Evolutionary conservation across 2,329 filamentous ascomycete genomes (phyloP).

Genomic region (Pseudopyrenochaeta lycopersici): DNA sequence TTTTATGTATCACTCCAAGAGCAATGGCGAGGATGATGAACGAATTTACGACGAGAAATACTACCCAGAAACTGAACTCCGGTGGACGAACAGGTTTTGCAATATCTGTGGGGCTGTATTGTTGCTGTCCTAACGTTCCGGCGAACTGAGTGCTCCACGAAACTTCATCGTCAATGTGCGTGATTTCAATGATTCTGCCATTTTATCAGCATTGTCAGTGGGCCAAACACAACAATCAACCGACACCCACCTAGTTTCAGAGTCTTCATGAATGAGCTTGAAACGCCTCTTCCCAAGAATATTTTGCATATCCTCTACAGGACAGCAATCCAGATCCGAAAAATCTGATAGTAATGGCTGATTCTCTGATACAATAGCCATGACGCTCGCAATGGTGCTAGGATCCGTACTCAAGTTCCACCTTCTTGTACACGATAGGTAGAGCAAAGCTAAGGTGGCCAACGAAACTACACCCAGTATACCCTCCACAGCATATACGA

Average conservation of each 20-base stretch:
- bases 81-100: slow-evolving; percentile 30
- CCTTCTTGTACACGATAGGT: slow-evolving; percentile 25
- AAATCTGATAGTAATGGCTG: slow-evolving; percentile 29
- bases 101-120: slow-evolving; percentile 6
- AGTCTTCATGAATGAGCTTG: slow-evolving; percentile 17
- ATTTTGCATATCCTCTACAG: slow-evolving; percentile 22
- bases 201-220: not conserved
- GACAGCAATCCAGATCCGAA: slow-evolving; percentile 30
- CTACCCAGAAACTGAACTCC: slow-evolving; percentile 29
- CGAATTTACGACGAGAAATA: slow-evolving; percentile 22
- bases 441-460: slow-evolving; percentile 29
- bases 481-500: slow-evolving; percentile 49
- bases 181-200: not conserved
- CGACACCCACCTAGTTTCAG: slow-evolving; percentile 9
- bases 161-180: no score
- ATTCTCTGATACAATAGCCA: slow-evolving; percentile 43
- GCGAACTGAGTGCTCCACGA: not conserved
- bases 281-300: slow-evolving; percentile 24
- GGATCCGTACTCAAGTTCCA: slow-evolving; percentile 44
- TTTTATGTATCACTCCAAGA: slow-evolving; percentile 26
- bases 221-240: not conserved
- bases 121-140: not conserved
- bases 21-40: slow-evolving; percentile 19
- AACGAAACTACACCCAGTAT: slow-evolving; percentile 41
- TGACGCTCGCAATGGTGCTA: slow-evolving; percentile 46